Percentiles rank a stretch among this genome's conserved stretches.
phyloP scores from a whole-genome alignment of 805 yeast genomes.

The Candida hungchunana region DNA sequence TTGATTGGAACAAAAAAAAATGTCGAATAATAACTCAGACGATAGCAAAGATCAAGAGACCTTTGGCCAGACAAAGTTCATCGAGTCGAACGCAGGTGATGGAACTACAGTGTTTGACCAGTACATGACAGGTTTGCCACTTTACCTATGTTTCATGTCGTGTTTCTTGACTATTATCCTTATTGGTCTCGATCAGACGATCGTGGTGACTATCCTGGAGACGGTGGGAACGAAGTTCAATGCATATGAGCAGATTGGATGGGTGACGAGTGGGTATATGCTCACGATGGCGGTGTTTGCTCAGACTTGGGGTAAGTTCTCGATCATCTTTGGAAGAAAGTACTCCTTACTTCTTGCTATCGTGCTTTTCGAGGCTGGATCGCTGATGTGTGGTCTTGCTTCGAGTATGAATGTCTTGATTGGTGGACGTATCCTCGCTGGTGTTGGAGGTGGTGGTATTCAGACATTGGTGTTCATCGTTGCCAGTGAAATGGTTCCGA shows the following conservation, averaged over 20 bases:
- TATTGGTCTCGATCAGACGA: conserved; percentile 52
- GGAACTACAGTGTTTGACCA: conserved; percentile 23
- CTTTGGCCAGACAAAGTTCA: conserved; percentile 9
- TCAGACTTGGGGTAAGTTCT: conserved; percentile 54
- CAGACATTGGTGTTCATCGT: conserved; percentile 54
- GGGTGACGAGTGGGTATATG: conserved; percentile 55
- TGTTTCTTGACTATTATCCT: conserved; percentile 20
- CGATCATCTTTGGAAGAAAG: conserved; percentile 56
- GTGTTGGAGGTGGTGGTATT: conserved; percentile 72
- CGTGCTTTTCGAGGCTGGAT: conserved; percentile 54
- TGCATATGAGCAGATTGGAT: conserved; percentile 48
- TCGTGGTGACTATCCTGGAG: conserved; percentile 47
- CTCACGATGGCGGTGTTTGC: conserved; percentile 50
- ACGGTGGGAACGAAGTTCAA: conserved; percentile 46
- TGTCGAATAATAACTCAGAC: no score
- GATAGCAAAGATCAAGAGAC: not conserved
- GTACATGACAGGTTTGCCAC: conserved; percentile 15
- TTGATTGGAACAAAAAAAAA: no score
- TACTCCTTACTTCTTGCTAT: conserved; percentile 44
- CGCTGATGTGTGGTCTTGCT: conserved; percentile 54
- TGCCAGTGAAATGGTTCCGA: conserved; percentile 44
- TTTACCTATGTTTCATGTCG: conserved; percentile 16
- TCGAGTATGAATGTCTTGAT: conserved; percentile 54
- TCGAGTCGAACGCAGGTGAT: conserved; percentile 25
- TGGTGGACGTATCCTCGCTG: conserved; percentile 68